Evolutionary conservation across 2,329 filamentous ascomycete genomes (phyloP), one percentile per base, ranked within the genome.

Genomic region (Aspergillus carbonarius): DNA sequence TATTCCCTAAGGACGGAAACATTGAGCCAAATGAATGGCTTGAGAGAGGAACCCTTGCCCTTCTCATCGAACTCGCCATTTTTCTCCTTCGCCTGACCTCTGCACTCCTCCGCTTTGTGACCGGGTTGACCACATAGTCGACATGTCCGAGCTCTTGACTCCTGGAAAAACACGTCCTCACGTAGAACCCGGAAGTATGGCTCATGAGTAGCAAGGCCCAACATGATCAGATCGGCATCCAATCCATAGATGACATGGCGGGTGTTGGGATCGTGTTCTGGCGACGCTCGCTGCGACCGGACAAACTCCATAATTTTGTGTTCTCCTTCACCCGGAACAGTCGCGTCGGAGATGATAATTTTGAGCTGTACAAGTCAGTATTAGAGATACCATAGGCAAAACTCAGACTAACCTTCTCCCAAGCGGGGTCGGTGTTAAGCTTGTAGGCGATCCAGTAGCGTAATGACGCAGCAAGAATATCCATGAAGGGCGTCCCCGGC

Each of bases 291-390:
- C 76, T 99, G 96, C 37, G 93, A 96, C 69, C 95, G 88, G 65
- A 99, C 86, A 74, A 98, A 99, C 67, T 95, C 88, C 95, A 99
- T 99, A 72, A 99, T 98, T 78, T 99, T 99, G 77, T 99, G 95
- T 79, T 99, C 95, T 73, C 95, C 95, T 79, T 99, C 95, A 72
- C 95, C 95, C 55, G 95, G 95, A 39, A 99, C 93, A 40, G 93
- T 97, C 55, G 95, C 93, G 81, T 99, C 95, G 8, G 95, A 99
- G 66, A 99, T 98, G 76, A 99, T 96, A 74, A 99, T 85, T 82
- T 99, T 99, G 74, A 97, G 82, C 77, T 83, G 70, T 51, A 3
- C 18, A 34, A 23, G 60, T 73, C 60, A 76, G 71, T 49, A 66
- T 35, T 7, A 20, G 40, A 47, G 13, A 32, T 10, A 18, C 10